phyloP scores from a whole-genome alignment of 2,329 filamentous ascomycete genomes.

The Aspergillus viridinutans region DNA sequence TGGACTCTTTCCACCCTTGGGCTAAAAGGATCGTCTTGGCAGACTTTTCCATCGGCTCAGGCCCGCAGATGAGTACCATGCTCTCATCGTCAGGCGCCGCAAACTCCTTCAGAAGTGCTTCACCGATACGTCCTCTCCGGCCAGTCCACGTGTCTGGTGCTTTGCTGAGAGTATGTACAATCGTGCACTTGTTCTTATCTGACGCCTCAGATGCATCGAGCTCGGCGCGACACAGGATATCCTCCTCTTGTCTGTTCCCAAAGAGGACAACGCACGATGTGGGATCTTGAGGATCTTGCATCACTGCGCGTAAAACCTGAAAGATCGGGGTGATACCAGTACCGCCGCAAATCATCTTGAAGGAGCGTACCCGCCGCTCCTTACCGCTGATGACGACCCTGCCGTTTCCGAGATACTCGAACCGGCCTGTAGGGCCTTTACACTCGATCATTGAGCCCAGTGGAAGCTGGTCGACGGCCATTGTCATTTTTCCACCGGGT shows the following conservation, averaged over 20 bases:
- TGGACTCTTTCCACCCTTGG: slow-evolving; percentile 67
- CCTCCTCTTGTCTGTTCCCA: slow-evolving; percentile 70
- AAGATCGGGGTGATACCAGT: slow-evolving; percentile 92
- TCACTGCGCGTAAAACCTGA: slow-evolving; percentile 72
- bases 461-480: slow-evolving; percentile 68
- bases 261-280: slow-evolving; percentile 71
- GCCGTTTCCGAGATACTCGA: slow-evolving; percentile 70
- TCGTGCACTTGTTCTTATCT: slow-evolving; percentile 52
- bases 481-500: slow-evolving; percentile 75
- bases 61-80: slow-evolving; percentile 76
- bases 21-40: slow-evolving; percentile 54
- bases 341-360: slow-evolving; percentile 84
- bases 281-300: slow-evolving; percentile 58
- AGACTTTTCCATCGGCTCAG: slow-evolving; percentile 67
- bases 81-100: slow-evolving; percentile 44
- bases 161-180: slow-evolving; percentile 67
- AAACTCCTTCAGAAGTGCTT: slow-evolving; percentile 59
- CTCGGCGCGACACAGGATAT: slow-evolving; percentile 75
- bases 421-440: slow-evolving; percentile 83
- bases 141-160: slow-evolving; percentile 65
- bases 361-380: slow-evolving; percentile 56
- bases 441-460: slow-evolving; percentile 73
- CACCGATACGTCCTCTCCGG: slow-evolving; percentile 61
- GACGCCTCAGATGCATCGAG: slow-evolving; percentile 59
- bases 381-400: slow-evolving; percentile 57